A percentile compares a stretch with the other conserved stretches of the same genome.
Conservation (phyloP, 164 flowering plant species). For the Sextonia rubra region DNA sequence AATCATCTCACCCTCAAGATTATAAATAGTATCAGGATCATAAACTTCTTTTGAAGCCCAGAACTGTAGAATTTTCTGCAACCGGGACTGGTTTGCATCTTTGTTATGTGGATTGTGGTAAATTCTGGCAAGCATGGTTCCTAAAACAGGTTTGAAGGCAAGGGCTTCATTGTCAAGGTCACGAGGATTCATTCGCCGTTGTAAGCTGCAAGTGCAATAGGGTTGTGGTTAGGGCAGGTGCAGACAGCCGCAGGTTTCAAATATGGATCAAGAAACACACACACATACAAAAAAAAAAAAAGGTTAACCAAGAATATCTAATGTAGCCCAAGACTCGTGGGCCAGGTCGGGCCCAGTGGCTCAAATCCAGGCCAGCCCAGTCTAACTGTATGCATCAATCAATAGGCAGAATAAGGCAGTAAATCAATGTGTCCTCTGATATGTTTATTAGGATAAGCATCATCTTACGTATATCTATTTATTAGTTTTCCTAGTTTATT, state of each 20-base stretch:
- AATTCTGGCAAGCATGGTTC: slow-evolving; percentile 86
- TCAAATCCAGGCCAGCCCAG: too few relatives aligned
- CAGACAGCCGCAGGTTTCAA: neutral
- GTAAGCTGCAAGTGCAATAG: slow-evolving; percentile 56
- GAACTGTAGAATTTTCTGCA: slow-evolving; percentile 86
- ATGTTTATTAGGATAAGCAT: too few relatives aligned
- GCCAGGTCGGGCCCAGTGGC: too few relatives aligned
- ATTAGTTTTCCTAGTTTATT: too few relatives aligned
- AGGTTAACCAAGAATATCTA: neutral
- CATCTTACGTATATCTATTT: too few relatives aligned
- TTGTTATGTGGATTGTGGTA: slow-evolving; percentile 87
- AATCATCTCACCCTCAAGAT: slow-evolving; percentile 79
- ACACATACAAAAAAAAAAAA: neutral
- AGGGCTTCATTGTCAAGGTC: slow-evolving; percentile 94
- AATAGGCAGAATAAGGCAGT: too few relatives aligned
- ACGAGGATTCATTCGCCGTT: slow-evolving; percentile 57
- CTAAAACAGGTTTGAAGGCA: slow-evolving; percentile 88
- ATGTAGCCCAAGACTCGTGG: too few relatives aligned
- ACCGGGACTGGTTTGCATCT: slow-evolving; percentile 84
- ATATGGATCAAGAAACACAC: neutral
- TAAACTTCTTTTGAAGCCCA: slow-evolving; percentile 98
- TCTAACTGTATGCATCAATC: too few relatives aligned
- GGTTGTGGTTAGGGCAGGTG: neutral
- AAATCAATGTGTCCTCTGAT: too few relatives aligned
- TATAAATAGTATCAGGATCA: slow-evolving; percentile 71